Evolutionary conservation across 495 filamentous ascomycete species (phyloP).

Genomic region (Lophium mytilinum): DNA sequence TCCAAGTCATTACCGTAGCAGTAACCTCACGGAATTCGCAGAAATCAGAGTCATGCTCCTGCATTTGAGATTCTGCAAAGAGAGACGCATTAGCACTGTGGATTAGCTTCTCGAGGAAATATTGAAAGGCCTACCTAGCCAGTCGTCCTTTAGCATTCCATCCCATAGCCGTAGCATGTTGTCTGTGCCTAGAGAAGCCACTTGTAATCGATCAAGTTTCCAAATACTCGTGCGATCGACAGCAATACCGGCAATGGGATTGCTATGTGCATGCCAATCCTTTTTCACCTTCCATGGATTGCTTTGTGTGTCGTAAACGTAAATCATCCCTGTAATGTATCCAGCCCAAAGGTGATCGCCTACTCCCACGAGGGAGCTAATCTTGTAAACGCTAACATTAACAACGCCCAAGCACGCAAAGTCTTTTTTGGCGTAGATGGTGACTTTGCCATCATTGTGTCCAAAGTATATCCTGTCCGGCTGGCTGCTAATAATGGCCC

Average conservation of each 20-base stretch:
- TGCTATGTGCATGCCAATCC: conserved; percentile 86
- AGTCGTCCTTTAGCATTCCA: conserved; percentile 86
- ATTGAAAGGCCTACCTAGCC: conserved; percentile 53
- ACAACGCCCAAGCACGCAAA: conserved; percentile 68
- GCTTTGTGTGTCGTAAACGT: conserved; percentile 76
- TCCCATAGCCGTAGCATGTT: conserved; percentile 85
- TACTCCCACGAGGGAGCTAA: conserved; percentile 77
- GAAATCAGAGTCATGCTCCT: conserved; percentile 66
- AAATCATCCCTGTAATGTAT: conserved; percentile 91
- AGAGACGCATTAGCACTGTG: background rate
- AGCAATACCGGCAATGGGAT: conserved; percentile 66
- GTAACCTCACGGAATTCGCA: conserved; percentile 77
- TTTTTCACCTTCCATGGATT: conserved; percentile 86
- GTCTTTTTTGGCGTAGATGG: conserved; percentile 71
- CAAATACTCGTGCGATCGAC: conserved; percentile 78
- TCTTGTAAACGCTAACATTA: conserved; percentile 88
- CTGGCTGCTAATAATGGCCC: conserved; percentile 62
- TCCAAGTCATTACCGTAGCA: conserved; percentile 83
- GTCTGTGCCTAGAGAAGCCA: conserved; percentile 82
- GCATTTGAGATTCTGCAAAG: conserved; percentile 68
- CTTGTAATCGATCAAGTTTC: conserved; percentile 75
- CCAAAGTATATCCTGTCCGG: conserved; percentile 83
- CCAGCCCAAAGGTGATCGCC: conserved; percentile 86
- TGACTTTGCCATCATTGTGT: conserved; percentile 88
- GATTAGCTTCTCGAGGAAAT: background rate